Percentiles rank a stretch among this genome's conserved stretches.
Conservation (phyloP, 2,329 filamentous ascomycete genomes). For the Xylaria sp. region DNA sequence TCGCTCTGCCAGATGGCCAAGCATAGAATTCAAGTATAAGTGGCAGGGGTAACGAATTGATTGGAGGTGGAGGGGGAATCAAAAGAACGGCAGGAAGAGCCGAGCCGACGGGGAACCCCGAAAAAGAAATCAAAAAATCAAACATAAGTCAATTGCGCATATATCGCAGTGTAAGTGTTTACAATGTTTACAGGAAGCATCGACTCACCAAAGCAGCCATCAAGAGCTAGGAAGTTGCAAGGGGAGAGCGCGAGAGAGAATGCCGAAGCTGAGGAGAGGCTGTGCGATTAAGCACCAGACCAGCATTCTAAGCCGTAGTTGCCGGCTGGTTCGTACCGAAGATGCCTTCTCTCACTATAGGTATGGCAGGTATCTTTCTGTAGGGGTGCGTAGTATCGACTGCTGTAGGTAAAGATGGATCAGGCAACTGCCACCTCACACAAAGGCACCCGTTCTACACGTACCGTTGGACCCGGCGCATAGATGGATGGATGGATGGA, state of each 20-base stretch:
- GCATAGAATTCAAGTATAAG: constrained; percentile 2
- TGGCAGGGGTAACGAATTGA: constrained; percentile 2
- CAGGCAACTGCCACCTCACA: background rate
- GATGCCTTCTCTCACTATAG: no score
- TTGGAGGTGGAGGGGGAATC: background rate
- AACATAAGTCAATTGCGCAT: background rate
- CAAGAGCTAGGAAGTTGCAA: constrained; percentile 28
- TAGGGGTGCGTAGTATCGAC: no score
- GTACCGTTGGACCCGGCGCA: background rate
- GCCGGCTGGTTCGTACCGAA: no score
- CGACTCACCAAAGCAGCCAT: constrained; percentile 53
- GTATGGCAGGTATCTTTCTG: no score
- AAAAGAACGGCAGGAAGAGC: background rate
- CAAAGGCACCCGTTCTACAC: no score
- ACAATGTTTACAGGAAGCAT: background rate
- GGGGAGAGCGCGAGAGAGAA: background rate
- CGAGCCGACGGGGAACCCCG: background rate
- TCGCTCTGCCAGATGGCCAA: background rate
- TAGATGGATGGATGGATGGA: background rate
- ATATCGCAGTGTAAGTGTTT: background rate
- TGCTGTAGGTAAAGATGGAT: background rate
- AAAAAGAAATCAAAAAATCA: background rate
- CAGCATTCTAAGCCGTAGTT: constrained; percentile 5
- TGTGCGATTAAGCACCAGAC: background rate
- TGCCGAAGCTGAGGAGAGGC: constrained; percentile 2